Evolutionary conservation across 768 basidiomycete species (phyloP), one percentile per base, ranked within the genome.

Genomic region (Trametes gibbosa): DNA sequence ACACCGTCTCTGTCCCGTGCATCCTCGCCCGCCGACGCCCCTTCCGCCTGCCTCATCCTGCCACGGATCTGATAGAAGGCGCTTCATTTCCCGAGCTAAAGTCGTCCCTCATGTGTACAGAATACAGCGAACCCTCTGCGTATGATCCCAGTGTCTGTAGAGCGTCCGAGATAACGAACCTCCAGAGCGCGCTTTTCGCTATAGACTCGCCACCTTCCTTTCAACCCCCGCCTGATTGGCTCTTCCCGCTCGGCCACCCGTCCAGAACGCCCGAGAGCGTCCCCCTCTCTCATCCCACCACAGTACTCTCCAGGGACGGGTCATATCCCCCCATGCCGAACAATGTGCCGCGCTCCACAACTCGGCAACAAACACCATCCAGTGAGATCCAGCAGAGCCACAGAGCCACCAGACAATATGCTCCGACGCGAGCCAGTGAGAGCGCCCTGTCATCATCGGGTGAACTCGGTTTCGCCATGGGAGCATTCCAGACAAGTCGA

Each of bases 61-160:
- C 61, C 56, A 58, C 56, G 50, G 27, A 55, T 69, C 67, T 70
- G 69, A 70, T 70, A 69, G 67, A 69, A 69, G 56, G 45, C 40
- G 27, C 27, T 64, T 45, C 63, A 56, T 63, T 56, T 62, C 58
- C 56, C 58, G 63, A 59, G 40, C 63, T 60, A 64, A 54, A 56
- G 62, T 64, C 62, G 58, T 56, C 55, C 61, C 61, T 64, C 63
- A 49, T 58, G 51, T 27, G 50, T 50, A 52, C 53, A 13, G 32
- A 58, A 62, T 62, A 56, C 60, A 66, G 46, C 61, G 65, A 66
- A 66, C 50, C 58, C 13, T 29, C 51, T 25, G 45, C 50, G 14
- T n/a, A 27, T 56, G 45, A 50, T 59, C 56, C 39, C 45, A 35
- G 29, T 19, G n/a, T 42, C 56, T 58, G 56, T 42, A 60, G 59